A percentile compares a stretch with the other conserved stretches of the same genome.
These are phyloP conservation scores for Austropuccinia psidii DNA, from an alignment of 1,284 basidiomycete genomes.

Conservation along the genomic window DNA sequence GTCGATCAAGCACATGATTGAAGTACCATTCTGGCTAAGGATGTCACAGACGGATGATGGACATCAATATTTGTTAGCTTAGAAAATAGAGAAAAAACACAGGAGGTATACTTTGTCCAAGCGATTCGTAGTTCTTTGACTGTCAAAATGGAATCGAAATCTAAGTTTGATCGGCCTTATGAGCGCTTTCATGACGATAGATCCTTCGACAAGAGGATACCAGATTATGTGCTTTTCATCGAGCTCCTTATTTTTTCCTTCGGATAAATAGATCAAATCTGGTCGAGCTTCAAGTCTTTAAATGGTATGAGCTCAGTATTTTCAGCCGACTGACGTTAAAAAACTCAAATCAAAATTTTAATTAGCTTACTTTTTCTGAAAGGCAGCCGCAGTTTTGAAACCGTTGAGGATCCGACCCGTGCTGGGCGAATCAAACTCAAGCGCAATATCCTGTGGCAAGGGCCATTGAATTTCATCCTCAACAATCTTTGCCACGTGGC, in stretches of 20 bases:
- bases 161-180: slow-evolving; percentile 72
- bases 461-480: slow-evolving; percentile 22
- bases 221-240: not conserved
- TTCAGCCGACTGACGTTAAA: not conserved
- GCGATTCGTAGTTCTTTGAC: slow-evolving; percentile 74
- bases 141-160: slow-evolving; percentile 94
- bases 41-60: not conserved
- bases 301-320: not conserved
- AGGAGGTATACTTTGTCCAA: slow-evolving; percentile 60
- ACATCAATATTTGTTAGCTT: not conserved
- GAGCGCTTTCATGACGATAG: slow-evolving; percentile 60
- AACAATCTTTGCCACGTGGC: not conserved
- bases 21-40: slow-evolving; percentile 87
- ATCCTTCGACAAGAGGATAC: not conserved
- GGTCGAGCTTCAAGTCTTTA: not conserved
- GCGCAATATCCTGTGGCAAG: not conserved
- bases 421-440: not conserved
- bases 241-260: not conserved
- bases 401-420: not conserved
- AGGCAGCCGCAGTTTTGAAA: not conserved
- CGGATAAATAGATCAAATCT: not conserved
- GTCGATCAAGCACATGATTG: slow-evolving; percentile 73
- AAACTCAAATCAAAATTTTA: not conserved
- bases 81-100: not conserved
- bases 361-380: not conserved